Evolutionary conservation across 768 basidiomycete species (phyloP).

Genomic region (Piloderma croceum): DNA sequence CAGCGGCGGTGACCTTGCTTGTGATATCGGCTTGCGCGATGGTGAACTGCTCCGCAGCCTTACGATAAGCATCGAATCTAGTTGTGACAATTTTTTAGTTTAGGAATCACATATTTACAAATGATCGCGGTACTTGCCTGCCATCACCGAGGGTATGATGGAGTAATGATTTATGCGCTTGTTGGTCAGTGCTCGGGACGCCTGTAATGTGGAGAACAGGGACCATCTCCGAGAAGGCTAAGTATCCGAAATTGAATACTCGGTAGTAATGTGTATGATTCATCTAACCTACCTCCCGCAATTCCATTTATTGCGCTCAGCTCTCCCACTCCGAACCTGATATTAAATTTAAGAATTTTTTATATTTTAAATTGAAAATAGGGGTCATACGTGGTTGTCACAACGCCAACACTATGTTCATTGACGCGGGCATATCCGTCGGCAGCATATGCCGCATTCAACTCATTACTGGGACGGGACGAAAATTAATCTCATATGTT

Average conservation of each 20-base stretch:
- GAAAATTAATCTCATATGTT: background rate
- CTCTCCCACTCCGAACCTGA: constrained; percentile 90
- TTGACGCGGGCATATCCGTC: constrained; percentile 93
- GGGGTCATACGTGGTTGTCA: constrained; percentile 65
- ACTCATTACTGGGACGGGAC: constrained; percentile 57
- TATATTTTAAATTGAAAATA: background rate
- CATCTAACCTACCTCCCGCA: constrained; percentile 50
- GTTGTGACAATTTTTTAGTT: background rate
- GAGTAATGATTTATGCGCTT: constrained; percentile 65
- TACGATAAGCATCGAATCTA: constrained; percentile 76
- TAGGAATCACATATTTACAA: background rate
- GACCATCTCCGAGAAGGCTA: constrained; percentile 82
- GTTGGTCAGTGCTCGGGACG: constrained; percentile 67
- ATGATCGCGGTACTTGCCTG: constrained; percentile 33
- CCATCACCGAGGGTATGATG: constrained; percentile 90
- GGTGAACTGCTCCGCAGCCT: constrained; percentile 72
- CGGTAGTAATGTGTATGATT: background rate
- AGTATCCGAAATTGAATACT: background rate
- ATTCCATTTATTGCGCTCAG: constrained; percentile 82
- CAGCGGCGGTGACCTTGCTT: constrained; percentile 47
- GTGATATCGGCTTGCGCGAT: constrained; percentile 58
- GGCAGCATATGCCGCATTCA: constrained; percentile 86
- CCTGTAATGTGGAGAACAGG: constrained; percentile 89
- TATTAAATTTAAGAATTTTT: constrained; percentile 1
- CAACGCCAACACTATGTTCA: constrained; percentile 60